Evolutionary conservation across 805 yeast genomes (phyloP), one percentile per base, ranked within the genome.

Genomic region (Yamadazyma nakazawae): DNA sequence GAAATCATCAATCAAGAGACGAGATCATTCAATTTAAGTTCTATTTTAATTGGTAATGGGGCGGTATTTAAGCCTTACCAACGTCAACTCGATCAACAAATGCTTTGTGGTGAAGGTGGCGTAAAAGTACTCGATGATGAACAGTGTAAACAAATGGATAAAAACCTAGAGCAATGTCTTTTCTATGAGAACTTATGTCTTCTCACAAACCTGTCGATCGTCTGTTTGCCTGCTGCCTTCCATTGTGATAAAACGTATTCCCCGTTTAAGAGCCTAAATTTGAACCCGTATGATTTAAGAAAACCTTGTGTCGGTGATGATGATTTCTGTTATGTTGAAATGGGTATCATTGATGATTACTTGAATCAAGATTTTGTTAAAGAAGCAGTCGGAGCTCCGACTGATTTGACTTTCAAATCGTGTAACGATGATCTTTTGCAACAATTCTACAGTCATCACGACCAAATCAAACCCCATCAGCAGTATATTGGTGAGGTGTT

Each of bases 21-120:
- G 47, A 64, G 69, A 49, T 54, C 63, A 1, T 64, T 66, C 54
- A 78, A 86, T 57, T 70, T 89, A 53, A 67, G 84, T 9, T 86
- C 96, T 5, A 81, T 90, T n/a, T 60, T 90, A 62, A 88, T 90
- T 56, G 97, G 97, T 47, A 90, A 91, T 64, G 97, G 97, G 43
- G 78, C 88, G 54, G 86, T 95, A 16, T 94, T 88, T 62, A 84
- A 92, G 1, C 68, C 82, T 44, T 74, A 76, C 35, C 96, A 89
- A 71, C 80, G 82, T 57, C 75, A 75, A 42, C 80, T 80, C 62
- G 88, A 86, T 61, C 79, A 83, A 61, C 91, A 91, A 48, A 89
- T 91, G 96, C 92, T 92, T 5, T 91, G 97, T 66, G 91, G 68
- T 24, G 65, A 65, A 52, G 72, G 70, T 39, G 72, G 70, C 3